These are phyloP conservation scores for Xylaria sp. DNA, from an alignment of 2,329 filamentous ascomycete species.

Conservation along the genomic window DNA sequence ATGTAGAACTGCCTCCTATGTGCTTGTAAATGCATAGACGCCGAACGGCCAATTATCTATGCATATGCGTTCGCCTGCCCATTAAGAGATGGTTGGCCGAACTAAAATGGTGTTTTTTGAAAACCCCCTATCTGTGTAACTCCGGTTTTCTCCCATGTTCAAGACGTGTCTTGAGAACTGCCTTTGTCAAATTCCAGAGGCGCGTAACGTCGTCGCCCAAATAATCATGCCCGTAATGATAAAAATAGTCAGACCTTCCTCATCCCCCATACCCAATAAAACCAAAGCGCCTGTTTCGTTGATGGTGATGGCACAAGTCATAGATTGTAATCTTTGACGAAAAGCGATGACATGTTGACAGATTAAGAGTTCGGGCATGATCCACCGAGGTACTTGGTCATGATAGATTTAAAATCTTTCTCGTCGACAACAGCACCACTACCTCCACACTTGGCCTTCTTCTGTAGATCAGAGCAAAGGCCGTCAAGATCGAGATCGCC, in stretches of 20 bases:
- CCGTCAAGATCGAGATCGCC: slow-evolving; percentile 94
- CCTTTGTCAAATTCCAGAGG: slow-evolving; percentile 1
- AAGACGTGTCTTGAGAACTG: slow-evolving; percentile 9
- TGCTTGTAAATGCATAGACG: slow-evolving; percentile 27
- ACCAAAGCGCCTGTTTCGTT: slow-evolving; percentile 22
- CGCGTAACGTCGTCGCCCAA: slow-evolving; percentile 1
- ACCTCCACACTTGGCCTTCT: slow-evolving; percentile 95
- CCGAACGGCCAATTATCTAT: slow-evolving; percentile 22
- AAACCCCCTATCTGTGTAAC: slow-evolving; percentile 22
- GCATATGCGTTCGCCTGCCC: slow-evolving; percentile 20
- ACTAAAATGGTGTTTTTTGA: slow-evolving; percentile 19
- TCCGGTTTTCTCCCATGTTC: slow-evolving; percentile 14
- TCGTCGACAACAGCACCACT: slow-evolving; percentile 88
- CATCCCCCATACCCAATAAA: slow-evolving; percentile 7
- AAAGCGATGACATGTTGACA: slow-evolving; percentile 1
- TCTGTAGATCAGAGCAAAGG: slow-evolving; percentile 88
- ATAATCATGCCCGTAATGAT: slow-evolving; percentile 12
- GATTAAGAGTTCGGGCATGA: slow-evolving; percentile 15
- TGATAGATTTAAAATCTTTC: slow-evolving; percentile 82
- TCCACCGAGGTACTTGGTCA: slow-evolving; percentile 63
- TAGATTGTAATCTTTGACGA: neutral
- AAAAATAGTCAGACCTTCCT: slow-evolving; percentile 17
- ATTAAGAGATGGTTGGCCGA: slow-evolving; percentile 4
- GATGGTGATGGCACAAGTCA: slow-evolving; percentile 26
- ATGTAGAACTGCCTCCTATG: slow-evolving; percentile 15